phyloP scores from a whole-genome alignment of 148 eudicot species.

The Camellia sinensis region DNA sequence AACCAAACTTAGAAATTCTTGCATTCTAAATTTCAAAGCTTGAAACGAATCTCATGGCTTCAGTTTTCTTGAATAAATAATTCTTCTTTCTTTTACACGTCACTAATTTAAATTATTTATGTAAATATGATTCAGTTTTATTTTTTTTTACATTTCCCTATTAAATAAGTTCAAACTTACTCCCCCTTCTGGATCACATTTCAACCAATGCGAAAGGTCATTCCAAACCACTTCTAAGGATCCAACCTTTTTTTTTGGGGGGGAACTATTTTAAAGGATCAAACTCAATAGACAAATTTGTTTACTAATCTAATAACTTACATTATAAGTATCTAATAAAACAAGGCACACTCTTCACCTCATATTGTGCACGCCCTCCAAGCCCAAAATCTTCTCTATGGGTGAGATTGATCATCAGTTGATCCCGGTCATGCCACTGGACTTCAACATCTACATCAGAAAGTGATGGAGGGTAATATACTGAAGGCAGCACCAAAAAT shows the following conservation, averaged over 20 bases:
- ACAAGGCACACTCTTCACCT: slow-evolving; percentile 33
- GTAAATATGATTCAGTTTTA: background rate
- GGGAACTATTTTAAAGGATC: too few relatives aligned
- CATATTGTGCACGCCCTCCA: slow-evolving; percentile 48
- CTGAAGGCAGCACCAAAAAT: background rate
- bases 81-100: background rate
- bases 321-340: slow-evolving; percentile 2
- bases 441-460: slow-evolving; percentile 47
- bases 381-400: slow-evolving; percentile 47
- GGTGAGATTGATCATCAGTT: slow-evolving; percentile 38
- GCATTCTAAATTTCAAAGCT: background rate
- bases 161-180: background rate
- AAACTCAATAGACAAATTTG: background rate
- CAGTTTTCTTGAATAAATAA: background rate
- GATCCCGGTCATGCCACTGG: slow-evolving; percentile 50
- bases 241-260: too few relatives aligned
- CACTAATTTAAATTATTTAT: background rate
- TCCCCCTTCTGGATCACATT: background rate
- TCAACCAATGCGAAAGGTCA: background rate
- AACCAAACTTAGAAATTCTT: background rate
- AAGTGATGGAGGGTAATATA: background rate
- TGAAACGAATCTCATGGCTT: background rate
- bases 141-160: background rate
- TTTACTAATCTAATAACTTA: background rate
- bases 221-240: background rate